Conservation (phyloP, 352 stramenopile species). For the Pythium aquatile region DNA sequence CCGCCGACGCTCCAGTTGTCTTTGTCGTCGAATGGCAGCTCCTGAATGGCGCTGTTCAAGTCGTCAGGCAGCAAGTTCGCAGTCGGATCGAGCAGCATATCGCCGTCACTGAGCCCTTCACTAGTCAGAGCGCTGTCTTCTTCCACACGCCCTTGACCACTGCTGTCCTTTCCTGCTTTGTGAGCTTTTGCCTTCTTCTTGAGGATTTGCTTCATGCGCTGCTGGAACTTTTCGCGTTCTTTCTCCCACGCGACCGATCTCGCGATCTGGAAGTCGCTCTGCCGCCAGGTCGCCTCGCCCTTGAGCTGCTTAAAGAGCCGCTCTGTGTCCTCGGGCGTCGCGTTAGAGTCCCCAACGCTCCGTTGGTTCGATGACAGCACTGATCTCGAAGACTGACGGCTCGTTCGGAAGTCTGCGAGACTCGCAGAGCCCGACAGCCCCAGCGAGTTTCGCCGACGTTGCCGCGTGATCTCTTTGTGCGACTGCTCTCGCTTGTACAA, state of each 20-base stretch:
- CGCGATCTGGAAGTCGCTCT: conserved; percentile 67
- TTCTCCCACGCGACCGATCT: conserved; percentile 62
- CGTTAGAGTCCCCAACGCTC: neutral
- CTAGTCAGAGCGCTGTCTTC: conserved; percentile 4
- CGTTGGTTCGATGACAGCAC: neutral
- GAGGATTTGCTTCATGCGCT: conserved; percentile 71
- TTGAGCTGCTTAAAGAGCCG: conserved; percentile 71
- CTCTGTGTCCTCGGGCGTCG: conserved; percentile 22
- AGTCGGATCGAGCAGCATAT: conserved; percentile 14
- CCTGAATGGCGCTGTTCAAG: conserved; percentile 40
- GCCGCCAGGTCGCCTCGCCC: conserved; percentile 68
- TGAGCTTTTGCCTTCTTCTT: conserved; percentile 37
- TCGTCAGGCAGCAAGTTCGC: conserved; percentile 33
- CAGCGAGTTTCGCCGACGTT: conserved; percentile 20
- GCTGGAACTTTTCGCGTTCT: conserved; percentile 65
- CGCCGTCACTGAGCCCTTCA: neutral
- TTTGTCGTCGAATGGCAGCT: conserved; percentile 69
- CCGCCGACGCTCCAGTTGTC: conserved; percentile 79
- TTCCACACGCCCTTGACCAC: neutral
- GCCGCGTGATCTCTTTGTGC: conserved; percentile 10
- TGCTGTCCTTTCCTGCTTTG: neutral
- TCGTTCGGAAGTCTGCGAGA: neutral
- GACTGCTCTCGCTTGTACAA: conserved; percentile 28
- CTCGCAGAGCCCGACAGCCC: neutral
- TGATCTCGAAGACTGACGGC: neutral